phyloP scores from a whole-genome alignment of 2,329 filamentous ascomycete species.

The Fusarium robinianum region DNA sequence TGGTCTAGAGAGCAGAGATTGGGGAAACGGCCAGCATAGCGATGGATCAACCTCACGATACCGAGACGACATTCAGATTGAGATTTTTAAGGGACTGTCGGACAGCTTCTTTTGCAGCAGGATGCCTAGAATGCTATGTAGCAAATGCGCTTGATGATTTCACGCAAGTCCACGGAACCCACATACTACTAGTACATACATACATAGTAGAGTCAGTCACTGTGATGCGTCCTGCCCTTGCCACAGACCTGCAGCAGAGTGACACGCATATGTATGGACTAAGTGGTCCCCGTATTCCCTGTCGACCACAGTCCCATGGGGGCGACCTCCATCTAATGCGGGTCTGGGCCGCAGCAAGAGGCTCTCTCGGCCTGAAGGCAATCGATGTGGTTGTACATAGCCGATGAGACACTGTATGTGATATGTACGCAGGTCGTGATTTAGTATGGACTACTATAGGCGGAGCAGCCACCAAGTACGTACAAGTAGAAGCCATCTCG shows the following conservation, averaged over 20 bases:
- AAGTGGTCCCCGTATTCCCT: slow-evolving; percentile 17
- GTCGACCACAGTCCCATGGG: slow-evolving; percentile 13
- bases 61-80: too few relatives aligned
- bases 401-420: slow-evolving; percentile 11
- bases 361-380: slow-evolving; percentile 2
- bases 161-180: too few relatives aligned
- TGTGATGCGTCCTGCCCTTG: too few relatives aligned
- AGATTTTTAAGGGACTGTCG: slow-evolving; percentile 1
- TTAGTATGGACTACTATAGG: too few relatives aligned
- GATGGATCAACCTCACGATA: not conserved
- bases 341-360: slow-evolving; percentile 19
- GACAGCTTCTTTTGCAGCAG: not conserved
- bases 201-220: too few relatives aligned
- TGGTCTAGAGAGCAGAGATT: too few relatives aligned
- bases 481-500: too few relatives aligned
- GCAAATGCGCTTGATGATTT: slow-evolving; percentile 14
- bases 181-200: too few relatives aligned
- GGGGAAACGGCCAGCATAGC: not conserved
- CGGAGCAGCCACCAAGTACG: too few relatives aligned
- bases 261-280: slow-evolving; percentile 15
- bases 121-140: not conserved
- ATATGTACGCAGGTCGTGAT: too few relatives aligned
- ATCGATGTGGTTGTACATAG: slow-evolving; percentile 11
- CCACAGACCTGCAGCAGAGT: slow-evolving; percentile 11
- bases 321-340: slow-evolving; percentile 17